Evolutionary conservation across 345 rosid genomes (phyloP), one percentile per base, ranked within the genome.

Genomic region (Brassica juncea): DNA sequence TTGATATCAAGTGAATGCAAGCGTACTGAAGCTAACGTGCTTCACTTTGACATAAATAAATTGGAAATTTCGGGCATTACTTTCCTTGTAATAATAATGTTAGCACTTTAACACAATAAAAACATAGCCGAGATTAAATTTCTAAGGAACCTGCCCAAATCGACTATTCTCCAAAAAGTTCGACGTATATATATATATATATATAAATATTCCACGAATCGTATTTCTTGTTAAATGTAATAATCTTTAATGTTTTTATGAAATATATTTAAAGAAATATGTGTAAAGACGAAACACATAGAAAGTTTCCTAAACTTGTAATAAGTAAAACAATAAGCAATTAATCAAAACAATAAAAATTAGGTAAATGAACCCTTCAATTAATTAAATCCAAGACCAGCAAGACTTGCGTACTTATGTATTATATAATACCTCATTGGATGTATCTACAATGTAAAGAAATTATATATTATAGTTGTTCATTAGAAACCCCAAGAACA

Each of bases 11-110:
- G 55, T 60, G 78, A 59, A 68, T 73, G 37, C 25, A 27, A 54
- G 57, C 70, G 8, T n/a, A 37, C 57, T 42, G 21, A 78, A 55
- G 12, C 31, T 60, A 14, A 68, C 70, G 42, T 31, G 70, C 69
- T n/a, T 52, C 21, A n/a, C 19, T n/a, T 47, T 52, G 21, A n/a
- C 57, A 52, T n/a, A n/a, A 52, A n/a, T 52, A 52, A n/a, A 52
- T 47, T 47, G 16, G 55, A 34, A 32, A 31, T 8, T 35, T 15
- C 12, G 9, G 57, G 16, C 25, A 37, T 67, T 10, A 31, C 35
- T 54, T 75, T 67, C 59, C 2, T 39, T 54, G 55, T 39, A 59
- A 58, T 73, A 76, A 68, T 68, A 57, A 37, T 68, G 59, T 68
- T 34, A 54, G 64, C 71, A 32, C 9, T 35, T 35, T 37, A 37